phyloP scores from a whole-genome alignment of 495 filamentous ascomycete genomes.

The Annulohypoxylon stygium region DNA sequence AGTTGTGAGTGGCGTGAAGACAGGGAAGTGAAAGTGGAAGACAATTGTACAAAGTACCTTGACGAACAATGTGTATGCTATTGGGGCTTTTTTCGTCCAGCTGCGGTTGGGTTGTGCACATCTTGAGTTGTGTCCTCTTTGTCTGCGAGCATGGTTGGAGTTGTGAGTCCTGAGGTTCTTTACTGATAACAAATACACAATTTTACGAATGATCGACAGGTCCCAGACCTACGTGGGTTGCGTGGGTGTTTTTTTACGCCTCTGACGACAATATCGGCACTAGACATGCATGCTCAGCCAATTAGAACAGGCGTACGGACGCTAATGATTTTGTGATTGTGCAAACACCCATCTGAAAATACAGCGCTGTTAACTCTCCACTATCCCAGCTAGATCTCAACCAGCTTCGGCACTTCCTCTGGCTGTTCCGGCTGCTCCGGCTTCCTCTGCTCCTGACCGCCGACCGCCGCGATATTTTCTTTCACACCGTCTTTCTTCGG shows the following conservation, averaged over 20 bases:
- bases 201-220: conserved; percentile 24
- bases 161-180: conserved; percentile 37
- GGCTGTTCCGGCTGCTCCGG: conserved; percentile 14
- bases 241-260: background rate
- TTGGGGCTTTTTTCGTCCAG: conserved; percentile 18
- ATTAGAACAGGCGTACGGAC: background rate
- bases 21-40: conserved; percentile 11
- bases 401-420: conserved; percentile 27
- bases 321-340: background rate
- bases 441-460: conserved; percentile 11
- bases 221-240: background rate
- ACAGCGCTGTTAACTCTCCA: background rate
- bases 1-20: conserved; percentile 8
- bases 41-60: conserved; percentile 49
- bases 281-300: background rate
- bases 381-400: conserved; percentile 27
- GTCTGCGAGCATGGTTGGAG: conserved; percentile 52
- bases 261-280: background rate
- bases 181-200: conserved; percentile 37
- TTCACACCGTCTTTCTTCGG: background rate
- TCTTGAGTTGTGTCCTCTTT: conserved; percentile 46
- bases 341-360: background rate
- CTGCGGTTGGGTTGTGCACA: conserved; percentile 32
- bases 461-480: background rate
- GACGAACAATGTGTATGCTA: conserved; percentile 42